Conservation (phyloP, 2,329 filamentous ascomycete species). For the Diaporthe australafricana region DNA sequence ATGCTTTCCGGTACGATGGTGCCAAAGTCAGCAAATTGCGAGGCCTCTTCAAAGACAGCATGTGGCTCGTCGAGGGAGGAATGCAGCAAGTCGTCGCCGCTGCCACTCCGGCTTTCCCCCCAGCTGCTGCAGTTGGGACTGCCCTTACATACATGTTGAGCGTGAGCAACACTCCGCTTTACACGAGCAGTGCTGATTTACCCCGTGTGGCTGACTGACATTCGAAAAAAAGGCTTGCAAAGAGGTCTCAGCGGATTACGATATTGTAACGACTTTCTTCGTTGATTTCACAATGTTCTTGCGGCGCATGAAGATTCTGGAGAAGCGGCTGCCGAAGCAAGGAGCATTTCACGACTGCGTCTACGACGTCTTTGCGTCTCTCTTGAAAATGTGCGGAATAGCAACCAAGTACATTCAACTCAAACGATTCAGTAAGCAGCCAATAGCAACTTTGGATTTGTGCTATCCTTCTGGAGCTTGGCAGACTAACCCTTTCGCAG, state of each 20-base stretch:
- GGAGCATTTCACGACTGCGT: conserved; percentile 49
- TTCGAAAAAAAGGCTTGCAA: neutral
- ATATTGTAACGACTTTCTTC: conserved; percentile 11
- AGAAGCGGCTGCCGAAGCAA: conserved; percentile 45
- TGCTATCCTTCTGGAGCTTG: too few relatives aligned
- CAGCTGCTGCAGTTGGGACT: conserved; percentile 1
- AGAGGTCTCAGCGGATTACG: conserved; percentile 10
- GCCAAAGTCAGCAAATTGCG: conserved; percentile 1
- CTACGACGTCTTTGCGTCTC: conserved; percentile 51
- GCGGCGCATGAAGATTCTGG: conserved; percentile 5
- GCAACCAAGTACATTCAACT: conserved; percentile 50
- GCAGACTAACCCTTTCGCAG: neutral
- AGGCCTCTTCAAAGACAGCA: conserved; percentile 4
- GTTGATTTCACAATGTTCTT: conserved; percentile 14
- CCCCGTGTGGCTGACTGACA: neutral
- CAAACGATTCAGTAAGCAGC: conserved; percentile 45
- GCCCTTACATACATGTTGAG: neutral
- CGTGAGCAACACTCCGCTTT: neutral
- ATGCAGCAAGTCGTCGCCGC: conserved; percentile 11
- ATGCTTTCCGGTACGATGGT: conserved; percentile 4
- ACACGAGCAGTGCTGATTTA: neutral
- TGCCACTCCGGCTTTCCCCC: conserved; percentile 1
- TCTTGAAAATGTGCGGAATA: conserved; percentile 48
- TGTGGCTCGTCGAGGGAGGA: neutral
- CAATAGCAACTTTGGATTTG: too few relatives aligned